Conservation (phyloP, 768 basidiomycete genomes). For the Lentinula guzmanii region DNA sequence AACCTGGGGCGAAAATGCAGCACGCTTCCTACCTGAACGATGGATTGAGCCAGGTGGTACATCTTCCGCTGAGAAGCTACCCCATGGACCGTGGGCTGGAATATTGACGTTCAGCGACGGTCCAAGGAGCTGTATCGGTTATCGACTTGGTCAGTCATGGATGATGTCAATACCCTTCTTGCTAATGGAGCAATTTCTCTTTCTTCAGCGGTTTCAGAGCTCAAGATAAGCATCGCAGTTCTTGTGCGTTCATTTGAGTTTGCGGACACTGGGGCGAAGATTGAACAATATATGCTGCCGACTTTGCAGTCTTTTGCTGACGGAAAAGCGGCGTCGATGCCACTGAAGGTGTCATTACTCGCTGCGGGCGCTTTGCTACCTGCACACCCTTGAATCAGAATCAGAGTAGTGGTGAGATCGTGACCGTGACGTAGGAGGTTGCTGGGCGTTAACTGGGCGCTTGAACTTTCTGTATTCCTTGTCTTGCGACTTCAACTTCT, state of each 20-base stretch:
- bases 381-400: too few relatives aligned
- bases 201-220: conserved; percentile 26
- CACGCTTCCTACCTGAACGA: conserved; percentile 30
- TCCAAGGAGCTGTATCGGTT: conserved; percentile 34
- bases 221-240: conserved; percentile 32
- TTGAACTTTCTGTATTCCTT: too few relatives aligned
- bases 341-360: not conserved
- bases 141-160: conserved; percentile 22
- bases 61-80: conserved; percentile 20
- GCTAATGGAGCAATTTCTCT: not conserved
- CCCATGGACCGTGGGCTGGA: conserved; percentile 28
- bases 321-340: conserved; percentile 16
- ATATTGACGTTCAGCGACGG: conserved; percentile 36
- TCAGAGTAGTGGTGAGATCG: too few relatives aligned
- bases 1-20: conserved; percentile 30
- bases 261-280: conserved; percentile 24
- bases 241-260: conserved; percentile 31
- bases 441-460: too few relatives aligned
- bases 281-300: conserved; percentile 24
- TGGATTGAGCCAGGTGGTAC: conserved; percentile 28
- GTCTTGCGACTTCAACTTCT: too few relatives aligned
- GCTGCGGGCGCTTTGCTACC: not conserved
- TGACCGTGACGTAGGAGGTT: too few relatives aligned
- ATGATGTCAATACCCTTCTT: not conserved
- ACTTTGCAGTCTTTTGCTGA: conserved; percentile 28